phyloP scores from a whole-genome alignment of 805 yeast species.

The Candida sonorensis region DNA sequence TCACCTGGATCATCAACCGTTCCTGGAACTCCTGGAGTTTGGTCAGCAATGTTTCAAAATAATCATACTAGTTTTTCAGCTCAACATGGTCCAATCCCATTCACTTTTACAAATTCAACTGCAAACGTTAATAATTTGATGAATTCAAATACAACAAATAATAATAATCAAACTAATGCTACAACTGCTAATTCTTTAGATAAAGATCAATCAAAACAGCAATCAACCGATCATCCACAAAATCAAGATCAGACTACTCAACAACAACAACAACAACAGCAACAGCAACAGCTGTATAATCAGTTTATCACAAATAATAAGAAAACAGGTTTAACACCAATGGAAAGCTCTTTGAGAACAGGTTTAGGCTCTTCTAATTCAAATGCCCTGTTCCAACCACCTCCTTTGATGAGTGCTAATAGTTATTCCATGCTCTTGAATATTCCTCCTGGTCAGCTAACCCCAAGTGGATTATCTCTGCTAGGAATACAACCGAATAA shows the following conservation, averaged over 20 bases:
- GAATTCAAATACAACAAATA: not conserved
- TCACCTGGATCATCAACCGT: slow-evolving; percentile 39
- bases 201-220: slow-evolving; percentile 4
- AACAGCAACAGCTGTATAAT: slow-evolving; percentile 15
- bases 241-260: slow-evolving; percentile 7
- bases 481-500: slow-evolving; percentile 8
- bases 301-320: slow-evolving; percentile 23
- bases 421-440: slow-evolving; percentile 17
- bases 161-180: slow-evolving; percentile 1
- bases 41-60: slow-evolving; percentile 42
- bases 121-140: slow-evolving; percentile 1
- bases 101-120: not conserved
- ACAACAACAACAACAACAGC: slow-evolving; percentile 8
- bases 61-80: not conserved
- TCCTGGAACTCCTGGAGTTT: slow-evolving; percentile 49
- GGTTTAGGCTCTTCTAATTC: no score
- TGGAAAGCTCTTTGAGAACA: slow-evolving; percentile 63
- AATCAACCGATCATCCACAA: slow-evolving; percentile 3
- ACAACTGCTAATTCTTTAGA: slow-evolving; percentile 4
- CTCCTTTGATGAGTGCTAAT: slow-evolving; percentile 9
- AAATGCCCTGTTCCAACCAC: no score
- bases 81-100: slow-evolving; percentile 4
- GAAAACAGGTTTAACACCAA: slow-evolving; percentile 66
- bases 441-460: slow-evolving; percentile 19
- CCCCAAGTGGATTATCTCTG: slow-evolving; percentile 19